Conservation (phyloP, 768 basidiomycete species). For the Trichaptum fuscoviolaceum region DNA sequence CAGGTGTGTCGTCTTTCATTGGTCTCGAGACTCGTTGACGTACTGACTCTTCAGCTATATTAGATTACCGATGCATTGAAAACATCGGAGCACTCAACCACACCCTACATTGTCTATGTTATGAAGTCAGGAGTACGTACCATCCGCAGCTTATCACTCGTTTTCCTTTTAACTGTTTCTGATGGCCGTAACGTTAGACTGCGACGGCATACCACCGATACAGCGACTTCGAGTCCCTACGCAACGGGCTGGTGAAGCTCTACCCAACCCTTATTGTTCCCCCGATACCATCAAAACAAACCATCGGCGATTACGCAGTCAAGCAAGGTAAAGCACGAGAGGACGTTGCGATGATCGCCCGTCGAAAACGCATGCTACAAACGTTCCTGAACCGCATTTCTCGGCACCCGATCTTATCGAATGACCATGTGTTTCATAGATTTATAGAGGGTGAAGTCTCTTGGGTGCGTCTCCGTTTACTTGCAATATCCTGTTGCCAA, state of each 20-base stretch:
- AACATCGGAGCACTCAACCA: constrained; percentile 81
- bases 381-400: constrained; percentile 90
- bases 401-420: constrained; percentile 90
- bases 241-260: constrained; percentile 74
- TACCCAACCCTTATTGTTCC: constrained; percentile 97
- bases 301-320: constrained; percentile 92
- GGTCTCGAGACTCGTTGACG: constrained; percentile 1
- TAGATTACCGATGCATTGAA: constrained; percentile 96
- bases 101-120: constrained; percentile 92
- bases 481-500: neutral
- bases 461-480: constrained; percentile 56
- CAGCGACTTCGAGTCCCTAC: constrained; percentile 94
- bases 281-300: constrained; percentile 96
- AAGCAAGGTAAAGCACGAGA: constrained; percentile 97
- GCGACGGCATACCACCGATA: constrained; percentile 85
- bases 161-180: constrained; percentile 14
- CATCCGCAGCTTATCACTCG: constrained; percentile 8
- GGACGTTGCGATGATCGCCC: constrained; percentile 85
- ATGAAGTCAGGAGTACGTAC: constrained; percentile 76
- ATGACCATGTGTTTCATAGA: constrained; percentile 93
- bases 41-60: constrained; percentile 12
- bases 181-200: constrained; percentile 40
- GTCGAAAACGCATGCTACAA: constrained; percentile 90
- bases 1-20: constrained; percentile 41
- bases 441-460: constrained; percentile 95